A percentile compares a stretch with the other conserved stretches of the same genome.
Conservation (phyloP, 441 rosid species). For the Rhodomyrtus psidioides region DNA sequence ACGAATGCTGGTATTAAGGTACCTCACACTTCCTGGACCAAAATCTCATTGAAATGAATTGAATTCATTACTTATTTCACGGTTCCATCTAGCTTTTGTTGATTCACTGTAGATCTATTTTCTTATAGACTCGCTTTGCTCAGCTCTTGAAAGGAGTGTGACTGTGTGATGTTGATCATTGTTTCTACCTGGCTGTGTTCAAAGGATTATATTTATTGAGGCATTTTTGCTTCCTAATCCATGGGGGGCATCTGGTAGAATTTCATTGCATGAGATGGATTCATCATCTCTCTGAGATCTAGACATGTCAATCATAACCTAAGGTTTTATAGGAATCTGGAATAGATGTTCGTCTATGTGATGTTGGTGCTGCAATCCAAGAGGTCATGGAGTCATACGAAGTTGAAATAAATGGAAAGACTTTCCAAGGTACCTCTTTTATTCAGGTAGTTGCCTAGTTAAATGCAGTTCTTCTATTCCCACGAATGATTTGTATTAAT, state of each 20-base stretch:
- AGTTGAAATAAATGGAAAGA: conserved; percentile 95
- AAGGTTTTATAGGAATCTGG: conserved; percentile 68
- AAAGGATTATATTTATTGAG: neutral
- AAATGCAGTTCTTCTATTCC: neutral
- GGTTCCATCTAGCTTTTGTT: neutral
- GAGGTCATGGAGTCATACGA: conserved; percentile 98
- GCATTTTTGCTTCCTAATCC: neutral
- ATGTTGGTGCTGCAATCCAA: conserved; percentile 96
- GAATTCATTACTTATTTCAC: neutral
- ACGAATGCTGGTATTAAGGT: conserved; percentile 96
- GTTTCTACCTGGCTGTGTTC: neutral
- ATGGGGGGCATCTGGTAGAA: neutral
- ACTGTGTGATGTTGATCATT: neutral
- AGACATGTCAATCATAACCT: neutral
- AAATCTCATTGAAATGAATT: neutral
- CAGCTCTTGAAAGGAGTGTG: neutral
- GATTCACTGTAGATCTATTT: neutral
- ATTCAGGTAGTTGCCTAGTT: neutral
- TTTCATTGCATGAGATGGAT: neutral
- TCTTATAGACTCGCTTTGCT: neutral
- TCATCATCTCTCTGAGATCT: neutral
- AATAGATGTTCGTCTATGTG: conserved; percentile 90
- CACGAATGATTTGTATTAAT: neutral
- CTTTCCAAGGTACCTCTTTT: conserved; percentile 61
- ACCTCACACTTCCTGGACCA: neutral